Evolutionary conservation across 495 filamentous ascomycete species (phyloP).

Genomic region (Ramalina peruviana): DNA sequence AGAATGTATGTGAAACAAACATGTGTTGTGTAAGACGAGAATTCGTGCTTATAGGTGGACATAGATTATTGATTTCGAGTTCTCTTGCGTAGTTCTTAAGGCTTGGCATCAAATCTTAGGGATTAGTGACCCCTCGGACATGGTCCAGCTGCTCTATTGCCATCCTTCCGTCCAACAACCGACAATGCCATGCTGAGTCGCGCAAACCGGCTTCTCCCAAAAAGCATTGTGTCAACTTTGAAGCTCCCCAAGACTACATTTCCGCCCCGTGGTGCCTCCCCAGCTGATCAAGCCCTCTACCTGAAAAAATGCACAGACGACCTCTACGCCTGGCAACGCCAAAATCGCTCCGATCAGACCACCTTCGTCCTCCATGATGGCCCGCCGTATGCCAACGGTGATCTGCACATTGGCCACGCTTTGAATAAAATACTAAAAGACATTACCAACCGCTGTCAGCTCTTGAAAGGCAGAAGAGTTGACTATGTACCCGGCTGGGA

Average conservation of each 20-base stretch:
- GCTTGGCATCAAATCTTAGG: too few species aligned
- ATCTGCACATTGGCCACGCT: constrained; percentile 92
- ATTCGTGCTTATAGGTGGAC: too few species aligned
- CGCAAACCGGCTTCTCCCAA: neutral
- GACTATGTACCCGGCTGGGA: constrained; percentile 96
- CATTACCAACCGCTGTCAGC: constrained; percentile 66
- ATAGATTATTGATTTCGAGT: too few species aligned
- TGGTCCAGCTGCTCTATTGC: too few species aligned
- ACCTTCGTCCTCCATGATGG: constrained; percentile 87
- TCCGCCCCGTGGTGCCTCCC: constrained; percentile 34
- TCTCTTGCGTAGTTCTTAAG: too few species aligned
- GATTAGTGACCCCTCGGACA: too few species aligned
- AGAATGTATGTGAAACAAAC: too few species aligned
- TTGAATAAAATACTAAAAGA: constrained; percentile 98
- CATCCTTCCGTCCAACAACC: too few species aligned
- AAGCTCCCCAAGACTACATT: constrained; percentile 47
- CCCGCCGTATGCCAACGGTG: constrained; percentile 91
- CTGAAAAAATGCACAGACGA: constrained; percentile 70
- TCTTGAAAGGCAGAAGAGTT: constrained; percentile 62
- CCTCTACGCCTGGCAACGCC: constrained; percentile 75
- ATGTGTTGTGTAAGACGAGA: too few species aligned
- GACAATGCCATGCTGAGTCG: neutral
- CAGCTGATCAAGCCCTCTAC: constrained; percentile 44
- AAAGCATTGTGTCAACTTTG: constrained; percentile 31
- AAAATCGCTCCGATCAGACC: constrained; percentile 38